Evolutionary conservation across 2,329 filamentous ascomycete genomes (phyloP), one percentile per base, ranked within the genome.

Genomic region (Thelonectria rubi): DNA sequence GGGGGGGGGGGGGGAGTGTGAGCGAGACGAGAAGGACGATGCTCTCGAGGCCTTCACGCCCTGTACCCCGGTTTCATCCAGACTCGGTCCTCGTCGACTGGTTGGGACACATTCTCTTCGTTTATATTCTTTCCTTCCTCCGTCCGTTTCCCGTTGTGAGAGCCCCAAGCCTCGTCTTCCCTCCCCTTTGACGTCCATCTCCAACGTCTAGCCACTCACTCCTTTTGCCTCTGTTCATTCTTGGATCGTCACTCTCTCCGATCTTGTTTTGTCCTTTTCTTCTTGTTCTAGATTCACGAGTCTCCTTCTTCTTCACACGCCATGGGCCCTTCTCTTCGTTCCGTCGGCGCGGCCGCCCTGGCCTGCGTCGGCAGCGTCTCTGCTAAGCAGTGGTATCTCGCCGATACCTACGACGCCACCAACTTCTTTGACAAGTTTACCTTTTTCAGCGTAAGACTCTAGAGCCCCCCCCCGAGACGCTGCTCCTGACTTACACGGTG

Each of bases 381-480:
- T 34, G 73, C 75, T 15, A 72, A 68, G 48, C 65, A 75, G 63
- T 74, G 75, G 47, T 79, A 80, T 60, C 69, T 82, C 48, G 64
- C 73, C 3, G 79, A 83, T 53, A 69, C 74, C 0, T 82, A 81
- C 66, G 75, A 79, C 50, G 58, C 65, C 43, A 64, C 64, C 61
- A 84, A 83, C 74, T 83, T 84, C 71, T 81, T 83, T 43, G 73
- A 78, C 68, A 80, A 83, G 71, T 84, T 82, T 64, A 59, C 74
- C 45, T 83, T 83, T 70, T 74, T 77, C 57, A 71, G 71, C 65
- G 78, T 79, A 70, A 53, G 73, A 2, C 15, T 45, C 11, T 30
- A 54, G 17, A 32, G 11, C n/a, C n/a, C 9, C 5, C 3, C 2
- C 32, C 18, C 11, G 34, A 42, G n/a, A 7, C n/a, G 9, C 7